Conservation (phyloP, 495 filamentous ascomycete species). For the Aspergillus saccharolyticus region DNA sequence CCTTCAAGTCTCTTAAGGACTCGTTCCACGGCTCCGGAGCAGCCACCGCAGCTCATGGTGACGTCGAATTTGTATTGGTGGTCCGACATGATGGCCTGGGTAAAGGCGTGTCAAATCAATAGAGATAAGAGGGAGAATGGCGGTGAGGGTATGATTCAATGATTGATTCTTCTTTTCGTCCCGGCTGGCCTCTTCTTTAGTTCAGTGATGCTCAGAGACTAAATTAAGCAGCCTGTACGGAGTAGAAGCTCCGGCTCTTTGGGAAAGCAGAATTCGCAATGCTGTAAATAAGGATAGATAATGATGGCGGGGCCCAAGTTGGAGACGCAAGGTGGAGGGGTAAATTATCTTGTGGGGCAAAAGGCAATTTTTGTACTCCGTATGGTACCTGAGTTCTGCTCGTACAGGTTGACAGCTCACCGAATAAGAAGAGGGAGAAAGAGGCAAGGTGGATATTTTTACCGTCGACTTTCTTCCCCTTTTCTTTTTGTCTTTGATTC, state of each 20-base stretch:
- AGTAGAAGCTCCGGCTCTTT: too few species aligned
- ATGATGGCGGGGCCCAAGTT: background rate
- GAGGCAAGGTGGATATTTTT: too few species aligned
- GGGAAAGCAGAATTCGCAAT: background rate
- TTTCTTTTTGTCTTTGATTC: too few species aligned
- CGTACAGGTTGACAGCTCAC: background rate
- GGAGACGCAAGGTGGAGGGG: background rate
- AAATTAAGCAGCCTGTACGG: too few species aligned
- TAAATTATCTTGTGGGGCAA: background rate
- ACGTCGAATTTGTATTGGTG: constrained; percentile 69
- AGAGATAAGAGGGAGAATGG: constrained; percentile 4
- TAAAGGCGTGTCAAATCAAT: background rate
- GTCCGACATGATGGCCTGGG: constrained; percentile 47
- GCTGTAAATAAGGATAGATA: background rate
- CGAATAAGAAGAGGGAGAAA: background rate
- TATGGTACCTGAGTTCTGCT: background rate
- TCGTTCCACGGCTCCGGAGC: constrained; percentile 72
- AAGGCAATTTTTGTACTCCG: background rate
- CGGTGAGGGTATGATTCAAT: background rate
- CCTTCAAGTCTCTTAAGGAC: constrained; percentile 94
- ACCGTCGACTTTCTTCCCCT: too few species aligned
- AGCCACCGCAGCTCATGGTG: constrained; percentile 64
- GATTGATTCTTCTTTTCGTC: too few species aligned
- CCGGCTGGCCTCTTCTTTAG: too few species aligned
- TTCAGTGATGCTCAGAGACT: too few species aligned